phyloP scores from a whole-genome alignment of 2,329 filamentous ascomycete species.

The Sporothrix dimorphospora region DNA sequence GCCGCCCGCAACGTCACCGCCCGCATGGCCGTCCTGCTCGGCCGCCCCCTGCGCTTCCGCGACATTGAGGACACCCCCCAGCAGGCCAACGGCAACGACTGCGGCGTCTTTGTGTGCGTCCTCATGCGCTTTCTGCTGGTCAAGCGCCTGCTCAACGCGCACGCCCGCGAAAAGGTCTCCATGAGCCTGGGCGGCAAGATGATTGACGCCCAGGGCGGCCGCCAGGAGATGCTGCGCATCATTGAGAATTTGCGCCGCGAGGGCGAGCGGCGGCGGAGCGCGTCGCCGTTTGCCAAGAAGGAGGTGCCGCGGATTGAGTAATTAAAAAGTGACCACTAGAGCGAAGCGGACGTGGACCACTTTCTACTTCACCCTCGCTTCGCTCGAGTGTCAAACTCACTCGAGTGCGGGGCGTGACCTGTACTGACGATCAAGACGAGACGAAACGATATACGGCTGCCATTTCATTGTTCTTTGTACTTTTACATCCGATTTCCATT shows the following conservation, averaged over 20 bases:
- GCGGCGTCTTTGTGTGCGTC: conserved; percentile 93
- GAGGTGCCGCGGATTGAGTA: conserved; percentile 51
- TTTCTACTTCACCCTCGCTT: background rate
- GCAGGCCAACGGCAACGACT: conserved; percentile 91
- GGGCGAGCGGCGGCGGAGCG: conserved; percentile 70
- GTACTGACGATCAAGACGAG: conserved; percentile 7
- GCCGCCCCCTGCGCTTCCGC: conserved; percentile 71
- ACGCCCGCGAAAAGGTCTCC: conserved; percentile 81
- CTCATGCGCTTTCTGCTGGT: conserved; percentile 93
- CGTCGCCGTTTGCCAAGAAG: conserved; percentile 43
- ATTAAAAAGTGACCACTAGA: conserved; percentile 44
- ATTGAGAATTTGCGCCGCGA: conserved; percentile 87
- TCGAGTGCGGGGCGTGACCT: background rate
- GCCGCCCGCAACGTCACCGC: conserved; percentile 72
- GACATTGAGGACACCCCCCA: conserved; percentile 84
- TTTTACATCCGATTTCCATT: background rate
- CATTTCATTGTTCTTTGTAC: background rate
- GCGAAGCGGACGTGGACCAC: background rate
- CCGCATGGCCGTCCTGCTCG: conserved; percentile 71
- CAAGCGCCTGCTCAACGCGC: conserved; percentile 77
- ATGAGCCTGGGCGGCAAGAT: conserved; percentile 90
- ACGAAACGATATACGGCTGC: conserved; percentile 20
- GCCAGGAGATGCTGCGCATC: conserved; percentile 89
- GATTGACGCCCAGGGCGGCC: conserved; percentile 76
- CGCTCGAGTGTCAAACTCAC: no score